These are phyloP conservation scores for Stromatinia cepivora DNA, from an alignment of 2,329 filamentous ascomycete species.

Conservation along the genomic window DNA sequence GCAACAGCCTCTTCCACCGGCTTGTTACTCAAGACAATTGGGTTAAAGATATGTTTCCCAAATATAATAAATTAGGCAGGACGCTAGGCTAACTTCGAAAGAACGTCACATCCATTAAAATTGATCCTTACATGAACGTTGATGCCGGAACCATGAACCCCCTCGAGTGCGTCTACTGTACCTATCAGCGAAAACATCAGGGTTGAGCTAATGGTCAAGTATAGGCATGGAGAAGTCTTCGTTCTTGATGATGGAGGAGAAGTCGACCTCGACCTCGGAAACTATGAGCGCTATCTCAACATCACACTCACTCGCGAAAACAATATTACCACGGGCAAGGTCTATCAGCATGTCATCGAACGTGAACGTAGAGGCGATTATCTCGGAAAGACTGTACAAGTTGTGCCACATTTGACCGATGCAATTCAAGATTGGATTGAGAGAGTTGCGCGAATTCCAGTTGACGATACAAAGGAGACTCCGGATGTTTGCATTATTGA, in stretches of 20 bases:
- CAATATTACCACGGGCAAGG: constrained; percentile 97
- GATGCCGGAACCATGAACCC: constrained; percentile 67
- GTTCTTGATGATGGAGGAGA: constrained; percentile 83
- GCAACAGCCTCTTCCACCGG: constrained; percentile 66
- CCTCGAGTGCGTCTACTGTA: constrained; percentile 51
- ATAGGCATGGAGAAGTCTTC: constrained; percentile 83
- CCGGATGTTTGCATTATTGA: constrained; percentile 92
- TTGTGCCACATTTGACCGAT: constrained; percentile 89
- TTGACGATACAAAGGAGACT: constrained; percentile 77
- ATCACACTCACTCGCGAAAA: constrained; percentile 80
- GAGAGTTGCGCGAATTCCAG: constrained; percentile 78
- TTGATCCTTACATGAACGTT: constrained; percentile 74
- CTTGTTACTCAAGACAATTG: constrained; percentile 76
- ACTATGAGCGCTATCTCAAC: constrained; percentile 79
- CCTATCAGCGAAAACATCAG: constrained; percentile 15
- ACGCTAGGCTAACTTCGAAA: constrained; percentile 39
- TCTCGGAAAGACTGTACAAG: constrained; percentile 84
- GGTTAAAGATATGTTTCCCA: constrained; percentile 66
- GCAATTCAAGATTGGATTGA: constrained; percentile 92
- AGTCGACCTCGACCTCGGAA: constrained; percentile 72
- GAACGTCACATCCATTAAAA: constrained; percentile 66
- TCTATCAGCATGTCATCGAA: constrained; percentile 86
- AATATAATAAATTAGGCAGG: constrained; percentile 16
- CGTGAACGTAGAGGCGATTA: constrained; percentile 64
- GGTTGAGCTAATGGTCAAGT: constrained; percentile 38